Evolutionary conservation across 495 filamentous ascomycete species (phyloP).

Genomic region (Penicillium riverlandense): DNA sequence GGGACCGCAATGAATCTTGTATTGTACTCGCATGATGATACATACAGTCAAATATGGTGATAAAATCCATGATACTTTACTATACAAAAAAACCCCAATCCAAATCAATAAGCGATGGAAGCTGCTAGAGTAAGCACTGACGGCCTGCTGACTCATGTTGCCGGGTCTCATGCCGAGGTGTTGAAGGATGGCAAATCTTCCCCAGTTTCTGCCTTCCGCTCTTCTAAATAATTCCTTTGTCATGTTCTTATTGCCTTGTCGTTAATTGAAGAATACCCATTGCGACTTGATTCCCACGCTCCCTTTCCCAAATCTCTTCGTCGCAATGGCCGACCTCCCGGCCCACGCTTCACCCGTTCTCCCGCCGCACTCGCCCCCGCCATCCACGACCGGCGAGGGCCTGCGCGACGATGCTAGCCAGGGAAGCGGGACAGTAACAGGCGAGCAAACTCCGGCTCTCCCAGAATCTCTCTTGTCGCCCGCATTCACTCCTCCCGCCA

Average conservation of each 20-base stretch:
- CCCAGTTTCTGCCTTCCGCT: background rate
- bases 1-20: constrained; percentile 2
- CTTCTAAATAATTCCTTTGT: no score
- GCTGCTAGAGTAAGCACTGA: constrained; percentile 18
- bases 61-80: background rate
- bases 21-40: no score
- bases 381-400: constrained; percentile 8
- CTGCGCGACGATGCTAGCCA: constrained; percentile 15
- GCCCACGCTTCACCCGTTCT: constrained; percentile 47
- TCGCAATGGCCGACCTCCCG: constrained; percentile 43
- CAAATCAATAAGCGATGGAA: constrained; percentile 9
- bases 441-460: constrained; percentile 30
- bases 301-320: background rate
- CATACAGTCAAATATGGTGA: no score
- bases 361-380: constrained; percentile 29
- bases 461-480: constrained; percentile 60
- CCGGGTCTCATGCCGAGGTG: constrained; percentile 4
- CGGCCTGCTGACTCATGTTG: constrained; percentile 15
- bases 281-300: background rate
- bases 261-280: no score
- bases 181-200: background rate
- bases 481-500: constrained; percentile 70
- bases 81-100: no score
- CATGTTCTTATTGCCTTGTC: no score
- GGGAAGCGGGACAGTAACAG: constrained; percentile 12